Percentiles rank a stretch among this genome's conserved stretches.
Evolutionary conservation across 2,329 filamentous ascomycete genomes (phyloP).

Genomic region (Byssoonygena ceratinophila): DNA sequence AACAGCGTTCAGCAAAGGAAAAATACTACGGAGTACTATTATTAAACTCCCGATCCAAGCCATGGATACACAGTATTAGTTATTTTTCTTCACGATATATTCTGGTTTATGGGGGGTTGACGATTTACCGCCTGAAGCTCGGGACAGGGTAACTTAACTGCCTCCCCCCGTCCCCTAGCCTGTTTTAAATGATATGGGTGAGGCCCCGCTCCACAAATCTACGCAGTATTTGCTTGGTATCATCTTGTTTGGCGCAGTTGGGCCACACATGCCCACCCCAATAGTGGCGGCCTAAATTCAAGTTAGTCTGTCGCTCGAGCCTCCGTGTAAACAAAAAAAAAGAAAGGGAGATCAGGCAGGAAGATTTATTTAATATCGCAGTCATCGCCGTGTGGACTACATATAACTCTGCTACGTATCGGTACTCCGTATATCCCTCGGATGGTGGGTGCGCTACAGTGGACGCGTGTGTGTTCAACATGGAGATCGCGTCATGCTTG

Average conservation of each 20-base stretch:
- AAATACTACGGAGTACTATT: background rate
- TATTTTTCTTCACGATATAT: background rate
- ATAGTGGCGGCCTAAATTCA: background rate
- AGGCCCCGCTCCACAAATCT: background rate
- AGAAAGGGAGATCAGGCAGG: background rate
- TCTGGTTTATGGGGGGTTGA: background rate
- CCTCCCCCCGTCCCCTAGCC: background rate
- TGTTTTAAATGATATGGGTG: slow-evolving; percentile 3
- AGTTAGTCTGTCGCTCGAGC: background rate
- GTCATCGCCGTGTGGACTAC: background rate
- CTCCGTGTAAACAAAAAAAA: too few relatives aligned
- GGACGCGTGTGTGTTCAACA: background rate
- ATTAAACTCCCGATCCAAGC: background rate
- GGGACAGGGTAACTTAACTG: background rate
- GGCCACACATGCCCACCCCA: background rate
- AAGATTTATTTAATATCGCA: background rate
- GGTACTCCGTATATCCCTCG: background rate
- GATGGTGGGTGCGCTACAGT: background rate
- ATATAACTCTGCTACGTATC: too few relatives aligned
- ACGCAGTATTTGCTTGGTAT: slow-evolving; percentile 1
- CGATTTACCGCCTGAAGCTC: background rate
- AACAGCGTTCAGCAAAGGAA: background rate
- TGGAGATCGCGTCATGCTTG: background rate
- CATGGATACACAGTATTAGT: background rate
- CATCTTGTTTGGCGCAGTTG: background rate